Evolutionary conservation across 495 filamentous ascomycete genomes (phyloP).

Genomic region (Penicillium waksmanii): DNA sequence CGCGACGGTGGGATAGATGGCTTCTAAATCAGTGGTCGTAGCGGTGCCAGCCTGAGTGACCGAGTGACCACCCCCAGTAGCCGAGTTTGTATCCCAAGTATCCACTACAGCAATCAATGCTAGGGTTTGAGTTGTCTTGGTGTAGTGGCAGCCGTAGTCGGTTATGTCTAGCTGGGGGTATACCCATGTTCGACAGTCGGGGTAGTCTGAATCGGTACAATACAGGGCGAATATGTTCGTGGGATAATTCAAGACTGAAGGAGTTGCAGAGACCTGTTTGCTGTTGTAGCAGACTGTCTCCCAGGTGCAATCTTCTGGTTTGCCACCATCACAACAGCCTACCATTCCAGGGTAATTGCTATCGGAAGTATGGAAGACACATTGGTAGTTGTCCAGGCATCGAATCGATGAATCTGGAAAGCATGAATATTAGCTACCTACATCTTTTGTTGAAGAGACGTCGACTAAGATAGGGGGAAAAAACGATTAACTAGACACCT

Average conservation of each 20-base stretch:
- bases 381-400: constrained; percentile 10
- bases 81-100: not conserved
- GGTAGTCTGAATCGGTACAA: constrained; percentile 4
- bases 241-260: not conserved
- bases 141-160: constrained; percentile 16
- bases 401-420: constrained; percentile 6
- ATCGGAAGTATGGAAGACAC: constrained; percentile 21
- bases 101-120: constrained; percentile 8
- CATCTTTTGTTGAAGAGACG: too few species aligned
- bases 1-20: constrained; percentile 7
- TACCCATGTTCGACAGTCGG: constrained; percentile 15
- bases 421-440: not conserved
- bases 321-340: constrained; percentile 15
- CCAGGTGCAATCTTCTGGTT: constrained; percentile 13
- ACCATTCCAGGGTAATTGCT: constrained; percentile 14
- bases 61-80: not conserved
- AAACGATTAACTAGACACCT: not conserved
- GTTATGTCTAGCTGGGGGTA: constrained; percentile 18
- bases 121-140: constrained; percentile 5
- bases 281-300: constrained; percentile 20
- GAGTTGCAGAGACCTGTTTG: constrained; percentile 10
- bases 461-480: too few species aligned
- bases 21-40: not conserved
- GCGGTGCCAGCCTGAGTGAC: not conserved
- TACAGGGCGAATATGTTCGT: constrained; percentile 9